Evolutionary conservation across 306 rosid species (phyloP), one percentile per base, ranked within the genome.

Genomic region (Trichosanthes truncata): DNA sequence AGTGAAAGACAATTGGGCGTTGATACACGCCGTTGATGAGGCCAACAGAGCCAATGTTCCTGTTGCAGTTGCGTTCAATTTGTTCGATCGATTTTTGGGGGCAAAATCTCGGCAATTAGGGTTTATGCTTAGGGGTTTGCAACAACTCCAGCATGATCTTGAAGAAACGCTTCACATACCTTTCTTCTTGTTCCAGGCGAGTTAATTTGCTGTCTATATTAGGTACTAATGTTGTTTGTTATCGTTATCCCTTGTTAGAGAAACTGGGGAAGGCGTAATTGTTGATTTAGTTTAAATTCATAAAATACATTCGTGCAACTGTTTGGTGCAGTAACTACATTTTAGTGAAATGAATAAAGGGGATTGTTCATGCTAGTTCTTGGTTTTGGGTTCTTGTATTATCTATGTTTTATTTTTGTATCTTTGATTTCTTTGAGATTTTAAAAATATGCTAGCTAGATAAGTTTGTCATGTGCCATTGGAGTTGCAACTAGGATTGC

Each of bases 81-180:
- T 95, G 77, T 95, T 92, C 78, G 87, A 95, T 80, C 89, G 59
- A 40, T 95, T 95, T 77, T 81, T 87, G 68, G 98, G 93, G 46
- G 98, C 97, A 41, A 95, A 91, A 26, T 85, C 98, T 13, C 93
- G 98, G 66, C 98, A 95, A 0, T 78, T 95, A 74, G 97, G 97
- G 91, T 92, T 95, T 60, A 92, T 95, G 97, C 87, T 91, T 3
- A 86, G 91, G 62, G 91, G 97, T 40, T 83, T 95, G 88, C 88
- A 85, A 57, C 90, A 89, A 79, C 78, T 95, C 76, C 83, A 74
- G 20, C 83, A 38, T 46, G 88, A 84, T 74, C 60, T 95, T 23
- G 78, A 77, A 67, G 81, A 91, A 79, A 76, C 84, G 60, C 84
- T 83, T 84, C 90, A 84, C 75, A 86, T 91, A n/a, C 93, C 97